Evolutionary conservation across 331 rosid genomes (phyloP).

Genomic region (Telfairia occidentalis): DNA sequence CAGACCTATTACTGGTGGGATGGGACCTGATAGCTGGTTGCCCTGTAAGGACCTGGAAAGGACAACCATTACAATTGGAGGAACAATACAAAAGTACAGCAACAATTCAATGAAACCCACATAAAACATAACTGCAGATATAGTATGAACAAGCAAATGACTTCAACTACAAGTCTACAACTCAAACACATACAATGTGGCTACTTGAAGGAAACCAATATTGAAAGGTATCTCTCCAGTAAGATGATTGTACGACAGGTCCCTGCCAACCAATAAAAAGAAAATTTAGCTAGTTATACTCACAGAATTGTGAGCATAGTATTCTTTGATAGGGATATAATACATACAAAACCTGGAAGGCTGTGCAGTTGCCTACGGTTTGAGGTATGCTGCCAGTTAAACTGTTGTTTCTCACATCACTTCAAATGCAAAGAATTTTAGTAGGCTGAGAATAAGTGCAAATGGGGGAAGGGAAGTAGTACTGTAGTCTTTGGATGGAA

Average conservation of each 20-base stretch:
- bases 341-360: slow-evolving; percentile 98
- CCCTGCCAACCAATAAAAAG: slow-evolving; percentile 36
- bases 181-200: slow-evolving; percentile 61
- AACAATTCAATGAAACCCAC: not conserved
- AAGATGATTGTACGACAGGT: slow-evolving; percentile 74
- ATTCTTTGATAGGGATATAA: slow-evolving; percentile 15
- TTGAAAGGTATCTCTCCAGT: slow-evolving; percentile 89
- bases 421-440: slow-evolving; percentile 16
- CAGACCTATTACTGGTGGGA: slow-evolving; percentile 85
- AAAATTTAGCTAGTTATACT: not conserved
- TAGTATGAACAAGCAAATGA: not conserved
- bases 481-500: not conserved
- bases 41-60: slow-evolving; percentile 76
- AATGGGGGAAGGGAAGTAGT: not conserved
- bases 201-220: slow-evolving; percentile 93
- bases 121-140: not conserved
- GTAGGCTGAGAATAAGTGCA: not conserved
- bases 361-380: slow-evolving; percentile 80
- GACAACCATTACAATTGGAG: slow-evolving; percentile 12
- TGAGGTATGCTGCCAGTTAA: slow-evolving; percentile 81
- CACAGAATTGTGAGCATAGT: not conserved
- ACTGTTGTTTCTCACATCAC: slow-evolving; percentile 94
- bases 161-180: not conserved
- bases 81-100: slow-evolving; percentile 3
- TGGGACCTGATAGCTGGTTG: slow-evolving; percentile 66